Conservation (phyloP, 208 protist genomes). For the Kentomonas sorsogonicus region DNA sequence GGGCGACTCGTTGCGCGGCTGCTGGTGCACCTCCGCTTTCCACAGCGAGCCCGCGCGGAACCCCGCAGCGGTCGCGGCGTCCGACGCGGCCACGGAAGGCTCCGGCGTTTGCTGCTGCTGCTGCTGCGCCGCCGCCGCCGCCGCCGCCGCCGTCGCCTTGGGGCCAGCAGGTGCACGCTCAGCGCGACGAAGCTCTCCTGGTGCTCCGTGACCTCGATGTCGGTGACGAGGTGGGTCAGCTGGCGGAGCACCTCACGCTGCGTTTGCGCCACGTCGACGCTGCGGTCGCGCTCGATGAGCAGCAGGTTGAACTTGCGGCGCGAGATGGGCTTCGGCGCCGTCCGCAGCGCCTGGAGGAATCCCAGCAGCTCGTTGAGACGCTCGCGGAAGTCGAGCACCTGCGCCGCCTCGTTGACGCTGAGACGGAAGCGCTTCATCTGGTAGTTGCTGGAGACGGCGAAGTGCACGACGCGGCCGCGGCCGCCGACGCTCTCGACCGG, state of each 20-base stretch:
- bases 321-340: slow-evolving; percentile 47
- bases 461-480: slow-evolving; percentile 60
- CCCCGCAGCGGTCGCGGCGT: slow-evolving; percentile 52
- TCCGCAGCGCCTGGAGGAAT: slow-evolving; percentile 74
- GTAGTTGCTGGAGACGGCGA: slow-evolving; percentile 79
- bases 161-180: slow-evolving; percentile 51
- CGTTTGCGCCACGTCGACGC: slow-evolving; percentile 52
- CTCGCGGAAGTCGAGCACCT: slow-evolving; percentile 83
- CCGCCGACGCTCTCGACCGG: slow-evolving; percentile 42
- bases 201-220: slow-evolving; percentile 73
- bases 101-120: slow-evolving; percentile 27
- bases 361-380: slow-evolving; percentile 54
- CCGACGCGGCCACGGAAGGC: slow-evolving; percentile 35
- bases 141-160: slow-evolving; percentile 3
- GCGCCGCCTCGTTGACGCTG: slow-evolving; percentile 54
- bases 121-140: neutral
- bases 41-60: slow-evolving; percentile 54
- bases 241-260: slow-evolving; percentile 55
- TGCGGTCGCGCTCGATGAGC: slow-evolving; percentile 67
- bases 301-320: slow-evolving; percentile 52
- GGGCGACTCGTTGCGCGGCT: too few relatives aligned
- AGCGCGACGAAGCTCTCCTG: slow-evolving; percentile 74
- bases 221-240: slow-evolving; percentile 60
- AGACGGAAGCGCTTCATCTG: slow-evolving; percentile 85
- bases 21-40: too few relatives aligned